Base-by-base conservation (phyloP, 2,329 filamentous ascomycete species). In the Ophiosphaerella herpotricha region DNA sequence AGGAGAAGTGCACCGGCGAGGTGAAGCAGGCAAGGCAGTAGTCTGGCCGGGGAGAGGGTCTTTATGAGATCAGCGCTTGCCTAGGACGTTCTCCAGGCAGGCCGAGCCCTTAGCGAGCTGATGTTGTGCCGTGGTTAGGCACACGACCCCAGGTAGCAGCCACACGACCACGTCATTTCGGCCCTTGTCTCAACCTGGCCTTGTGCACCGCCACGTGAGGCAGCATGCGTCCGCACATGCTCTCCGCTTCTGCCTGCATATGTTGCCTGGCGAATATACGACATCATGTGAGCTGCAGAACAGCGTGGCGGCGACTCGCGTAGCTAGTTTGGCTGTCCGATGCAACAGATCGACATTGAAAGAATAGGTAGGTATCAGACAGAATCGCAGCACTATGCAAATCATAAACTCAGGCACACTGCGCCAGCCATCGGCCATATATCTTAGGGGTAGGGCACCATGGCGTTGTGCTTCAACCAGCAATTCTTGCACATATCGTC, bases 161-260 rank as follows among this genome's bases (percentile, higher is more conserved):
- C 64, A 66, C 61, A 52, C 41, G 64, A 61, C 58, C 58, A 53
- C 61, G 63, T 68, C 65, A 68, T 59, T 48, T 37, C n/a, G 35
- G 23, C 7, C 7, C 18, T 42, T 24, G 26, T 16, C 33, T 31
- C 8, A 14, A 23, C 40, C 33, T 21, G 21, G 21, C 9, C 33
- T 34, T 31, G 23, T 35, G 48, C 56, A 55, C 48, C 38, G 56
- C 56, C 56, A 57, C 43, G 48, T 44, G 32, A 35, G 29, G 6
- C 37, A 26, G 31, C 32, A 46, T 31, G n/a, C 36, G 36, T 2
- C 26, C 6, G 6, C 26, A 29, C 6, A 29, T 29, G 2, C 26
- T 7, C 6, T 29, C 26, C 2, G 6, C 26, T 29, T 29, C 4
- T 29, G 11, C 26, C 6, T 29, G 26, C 6, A 29, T 29, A 7